Conservation (phyloP, 176 grass and related monocot species). For the Triticum dicoccoides region DNA sequence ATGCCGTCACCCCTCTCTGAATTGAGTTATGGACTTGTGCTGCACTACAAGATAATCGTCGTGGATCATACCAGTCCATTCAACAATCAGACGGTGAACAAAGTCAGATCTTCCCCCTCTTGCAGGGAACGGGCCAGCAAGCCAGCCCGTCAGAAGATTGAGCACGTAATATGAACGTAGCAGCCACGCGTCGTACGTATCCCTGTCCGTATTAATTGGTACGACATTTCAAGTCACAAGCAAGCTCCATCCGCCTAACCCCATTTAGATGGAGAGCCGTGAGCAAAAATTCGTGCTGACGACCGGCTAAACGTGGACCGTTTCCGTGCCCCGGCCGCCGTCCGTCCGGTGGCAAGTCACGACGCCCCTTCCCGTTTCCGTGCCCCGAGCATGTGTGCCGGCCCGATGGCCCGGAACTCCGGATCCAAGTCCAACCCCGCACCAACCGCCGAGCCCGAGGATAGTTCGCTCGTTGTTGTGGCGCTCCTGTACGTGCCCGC, state of each 20-base stretch:
- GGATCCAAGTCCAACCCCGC: not conserved
- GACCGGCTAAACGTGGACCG: not conserved
- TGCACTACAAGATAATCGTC: not conserved
- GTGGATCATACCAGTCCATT: not conserved
- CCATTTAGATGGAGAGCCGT: not conserved
- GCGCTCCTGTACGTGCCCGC: not conserved
- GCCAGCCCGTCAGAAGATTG: not conserved
- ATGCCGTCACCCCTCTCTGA: not conserved
- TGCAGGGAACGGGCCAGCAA: not conserved
- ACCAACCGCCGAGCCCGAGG: not conserved
- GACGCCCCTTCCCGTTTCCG: not conserved
- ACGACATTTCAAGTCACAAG: not conserved
- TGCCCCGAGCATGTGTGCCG: not conserved
- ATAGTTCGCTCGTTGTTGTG: not conserved
- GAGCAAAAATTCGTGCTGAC: not conserved
- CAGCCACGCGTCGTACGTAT: not conserved
- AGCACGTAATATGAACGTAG: not conserved
- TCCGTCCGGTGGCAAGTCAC: not conserved
- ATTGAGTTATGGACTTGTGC: not conserved
- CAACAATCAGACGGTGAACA: not conserved
- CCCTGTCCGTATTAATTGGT: not conserved
- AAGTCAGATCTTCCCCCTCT: not conserved
- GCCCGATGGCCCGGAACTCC: too few species aligned
- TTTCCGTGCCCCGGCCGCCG: too few species aligned
- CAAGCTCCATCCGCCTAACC: not conserved